Evolutionary conservation across 2,329 filamentous ascomycete genomes (phyloP), one percentile per base, ranked within the genome.

Genomic region (Colletotrichum sp.): DNA sequence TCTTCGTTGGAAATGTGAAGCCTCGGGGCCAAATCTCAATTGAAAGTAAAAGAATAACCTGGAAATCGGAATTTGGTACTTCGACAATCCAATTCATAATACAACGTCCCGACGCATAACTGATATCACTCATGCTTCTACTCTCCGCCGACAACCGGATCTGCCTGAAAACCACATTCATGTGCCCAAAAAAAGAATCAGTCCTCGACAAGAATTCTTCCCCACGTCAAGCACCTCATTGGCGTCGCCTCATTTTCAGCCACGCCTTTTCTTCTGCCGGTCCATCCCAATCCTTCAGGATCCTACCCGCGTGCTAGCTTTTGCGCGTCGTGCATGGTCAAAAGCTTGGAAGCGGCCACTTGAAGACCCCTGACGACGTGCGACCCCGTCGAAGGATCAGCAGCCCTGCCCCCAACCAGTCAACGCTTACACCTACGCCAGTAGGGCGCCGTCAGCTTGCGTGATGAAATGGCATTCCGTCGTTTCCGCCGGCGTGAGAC

Each of bases 11-110:
- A 13, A 21, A 21, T 49, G 10, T 21, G 44, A 21, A 49, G 6
- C 10, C 6, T 49, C 0, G 4, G n/a, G 2, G n/a, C 6, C 18
- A 21, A 49, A 49, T 7, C 0, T 49, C n/a, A 49, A 13, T 0
- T 10, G 10, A 12, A 21, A 13, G 10, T 49, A 0, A 21, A 0
- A 21, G 3, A 13, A 0, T n/a, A 49, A 0, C 0, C 18, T 0
- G 0, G 39, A 49, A n/a, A 49, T 12, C 0, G 9, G 5, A 12
- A 49, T n/a, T n/a, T 49, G 9, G 9, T 49, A 49, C 18, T 49
- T 49, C 18, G 9, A 10, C 18, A 49, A n/a, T 49, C 9, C 0
- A n/a, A n/a, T 2, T 49, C 0, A 21, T 12, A 0, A 12, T 1
- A 49, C 39, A n/a, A 49, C 18, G 1, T 49, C 0, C 18, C 0